Conservation (phyloP, 2,329 filamentous ascomycete genomes). For the Pseudogymnoascus sp. region DNA sequence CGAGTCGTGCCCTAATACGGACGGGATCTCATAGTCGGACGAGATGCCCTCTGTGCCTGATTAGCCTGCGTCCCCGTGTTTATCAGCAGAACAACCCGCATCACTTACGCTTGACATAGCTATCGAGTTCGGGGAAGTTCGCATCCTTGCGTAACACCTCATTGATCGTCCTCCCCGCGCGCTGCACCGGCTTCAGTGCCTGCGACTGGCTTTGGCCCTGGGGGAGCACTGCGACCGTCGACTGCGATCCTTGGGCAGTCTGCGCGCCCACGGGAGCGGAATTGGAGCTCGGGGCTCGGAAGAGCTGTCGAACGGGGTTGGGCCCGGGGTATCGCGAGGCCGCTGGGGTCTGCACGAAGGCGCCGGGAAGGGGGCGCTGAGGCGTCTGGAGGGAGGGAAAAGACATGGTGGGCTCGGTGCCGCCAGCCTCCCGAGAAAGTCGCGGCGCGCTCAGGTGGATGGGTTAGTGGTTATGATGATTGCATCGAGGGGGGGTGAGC, state of each 20-base stretch:
- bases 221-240: slow-evolving; percentile 24
- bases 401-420: slow-evolving; percentile 9
- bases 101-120: slow-evolving; percentile 75
- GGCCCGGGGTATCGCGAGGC: slow-evolving; percentile 39
- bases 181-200: slow-evolving; percentile 62
- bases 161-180: slow-evolving; percentile 79
- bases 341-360: slow-evolving; percentile 69
- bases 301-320: slow-evolving; percentile 48
- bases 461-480: neutral
- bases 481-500: slow-evolving; percentile 3
- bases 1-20: slow-evolving; percentile 41
- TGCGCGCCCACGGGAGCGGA: slow-evolving; percentile 22
- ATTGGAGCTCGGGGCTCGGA: slow-evolving; percentile 27
- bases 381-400: slow-evolving; percentile 45
- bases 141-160: slow-evolving; percentile 67
- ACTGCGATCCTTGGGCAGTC: slow-evolving; percentile 14
- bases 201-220: slow-evolving; percentile 39
- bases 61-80: slow-evolving; percentile 20
- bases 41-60: slow-evolving; percentile 67
- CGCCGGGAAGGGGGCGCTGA: slow-evolving; percentile 65
- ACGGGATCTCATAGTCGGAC: slow-evolving; percentile 80
- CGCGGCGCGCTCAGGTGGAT: slow-evolving; percentile 6
- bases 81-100: neutral
- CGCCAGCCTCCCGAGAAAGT: slow-evolving; percentile 2
- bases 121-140: slow-evolving; percentile 81